These are phyloP conservation scores for Alternaria conjuncta DNA, from an alignment of 2,329 filamentous ascomycete species.

Conservation along the genomic window DNA sequence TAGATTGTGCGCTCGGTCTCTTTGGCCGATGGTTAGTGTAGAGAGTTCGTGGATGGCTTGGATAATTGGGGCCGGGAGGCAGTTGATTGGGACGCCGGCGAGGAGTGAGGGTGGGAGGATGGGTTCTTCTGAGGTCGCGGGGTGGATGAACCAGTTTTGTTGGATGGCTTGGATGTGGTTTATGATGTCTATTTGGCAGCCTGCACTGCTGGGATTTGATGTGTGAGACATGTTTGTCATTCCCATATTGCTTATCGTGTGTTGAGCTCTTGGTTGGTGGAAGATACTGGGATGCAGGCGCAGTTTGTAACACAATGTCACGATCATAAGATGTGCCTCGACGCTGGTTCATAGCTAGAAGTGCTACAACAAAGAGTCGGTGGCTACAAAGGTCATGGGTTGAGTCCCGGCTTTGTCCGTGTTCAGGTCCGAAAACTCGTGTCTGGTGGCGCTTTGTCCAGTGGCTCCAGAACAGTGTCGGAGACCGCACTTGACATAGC, in stretches of 20 bases:
- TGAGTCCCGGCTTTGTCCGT: not conserved
- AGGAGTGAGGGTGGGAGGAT: not conserved
- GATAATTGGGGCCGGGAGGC: constrained; percentile 1
- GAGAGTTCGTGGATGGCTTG: constrained; percentile 11
- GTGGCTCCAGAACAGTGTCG: not conserved
- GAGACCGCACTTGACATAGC: constrained; percentile 9
- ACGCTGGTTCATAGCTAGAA: not conserved
- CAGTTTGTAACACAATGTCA: not conserved
- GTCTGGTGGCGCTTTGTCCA: not conserved
- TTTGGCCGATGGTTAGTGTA: constrained; percentile 10
- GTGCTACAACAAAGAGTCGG: not conserved
- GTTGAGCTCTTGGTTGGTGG: not conserved
- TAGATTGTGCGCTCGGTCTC: constrained; percentile 17
- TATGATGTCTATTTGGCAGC: not conserved
- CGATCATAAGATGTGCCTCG: not conserved
- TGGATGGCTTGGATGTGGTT: constrained; percentile 1
- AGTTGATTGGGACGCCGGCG: not conserved
- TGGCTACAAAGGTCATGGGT: not conserved
- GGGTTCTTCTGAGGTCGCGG: not conserved
- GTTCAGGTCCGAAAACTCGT: not conserved
- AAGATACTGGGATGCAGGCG: not conserved
- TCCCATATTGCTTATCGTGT: not conserved
- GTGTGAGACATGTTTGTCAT: not conserved
- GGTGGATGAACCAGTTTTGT: constrained; percentile 8
- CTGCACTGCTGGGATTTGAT: not conserved